Percentiles rank a stretch among this genome's conserved stretches.
phyloP scores from a whole-genome alignment of 2,329 filamentous ascomycete species.

The Colletotrichum sp. region DNA sequence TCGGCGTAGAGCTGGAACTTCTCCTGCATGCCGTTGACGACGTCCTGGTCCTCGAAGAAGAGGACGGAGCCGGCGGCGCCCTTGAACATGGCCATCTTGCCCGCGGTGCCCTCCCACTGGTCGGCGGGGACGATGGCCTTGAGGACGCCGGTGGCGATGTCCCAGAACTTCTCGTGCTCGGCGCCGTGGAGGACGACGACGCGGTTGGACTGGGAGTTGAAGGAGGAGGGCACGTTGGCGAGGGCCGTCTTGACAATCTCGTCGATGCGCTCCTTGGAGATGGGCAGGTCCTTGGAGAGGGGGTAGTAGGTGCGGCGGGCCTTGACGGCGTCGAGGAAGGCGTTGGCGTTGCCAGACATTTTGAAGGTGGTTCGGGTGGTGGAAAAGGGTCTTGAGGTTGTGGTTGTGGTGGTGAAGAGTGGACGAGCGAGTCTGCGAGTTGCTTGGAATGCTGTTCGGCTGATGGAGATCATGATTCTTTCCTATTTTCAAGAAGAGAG shows the following conservation, averaged over 20 bases:
- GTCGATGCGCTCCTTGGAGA: conserved; percentile 63
- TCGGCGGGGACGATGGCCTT: conserved; percentile 72
- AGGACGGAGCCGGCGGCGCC: conserved; percentile 81
- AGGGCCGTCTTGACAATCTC: conserved; percentile 70
- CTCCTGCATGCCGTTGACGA: conserved; percentile 69
- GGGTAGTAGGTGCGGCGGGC: conserved; percentile 73
- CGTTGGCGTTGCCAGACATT: conserved; percentile 39
- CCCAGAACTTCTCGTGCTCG: conserved; percentile 91
- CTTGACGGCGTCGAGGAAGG: conserved; percentile 69
- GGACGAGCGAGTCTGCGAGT: not conserved
- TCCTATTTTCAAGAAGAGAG: not conserved
- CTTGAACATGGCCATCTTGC: conserved; percentile 62
- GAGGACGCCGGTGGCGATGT: conserved; percentile 68
- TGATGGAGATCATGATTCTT: not conserved
- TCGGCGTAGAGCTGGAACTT: conserved; percentile 78
- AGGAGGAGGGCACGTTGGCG: conserved; percentile 75
- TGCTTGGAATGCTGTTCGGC: conserved; percentile 4
- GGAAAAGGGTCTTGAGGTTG: not conserved
- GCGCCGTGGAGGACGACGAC: conserved; percentile 78
- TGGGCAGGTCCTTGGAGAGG: conserved; percentile 67
- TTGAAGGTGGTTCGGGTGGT: conserved; percentile 8
- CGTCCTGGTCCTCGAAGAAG: conserved; percentile 82
- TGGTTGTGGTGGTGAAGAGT: not conserved
- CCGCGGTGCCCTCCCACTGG: conserved; percentile 58
- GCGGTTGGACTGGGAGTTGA: conserved; percentile 88